Evolutionary conservation across 2,329 filamentous ascomycete genomes (phyloP), one percentile per base, ranked within the genome.

Genomic region (Talaromyces marneffei): DNA sequence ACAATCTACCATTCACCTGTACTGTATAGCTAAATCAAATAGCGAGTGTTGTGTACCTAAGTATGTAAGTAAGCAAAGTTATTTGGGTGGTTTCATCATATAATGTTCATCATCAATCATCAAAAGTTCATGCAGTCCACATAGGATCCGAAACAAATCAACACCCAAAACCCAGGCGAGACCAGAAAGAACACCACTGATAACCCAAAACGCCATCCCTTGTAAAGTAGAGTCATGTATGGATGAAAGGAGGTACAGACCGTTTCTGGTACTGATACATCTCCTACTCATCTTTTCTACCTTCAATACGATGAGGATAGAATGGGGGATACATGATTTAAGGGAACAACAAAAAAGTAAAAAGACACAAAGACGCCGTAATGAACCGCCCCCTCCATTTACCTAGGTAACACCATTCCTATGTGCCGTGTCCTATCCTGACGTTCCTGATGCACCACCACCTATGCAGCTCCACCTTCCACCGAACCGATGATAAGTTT

Each of bases 21-120:
- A 52, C 29, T 52, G 48, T 52, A 52, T 52, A 52, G 29, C 48
- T 52, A 33, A 52, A 35, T 35, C 48, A 52, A 52, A 33, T 33
- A 52, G 48, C 29, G 35, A 52, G n/a, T 29, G 23, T 33, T 33
- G 48, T 52, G 29, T 52, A 35, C 48, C 48, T 52, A 52, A 52
- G 29, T 48, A 48, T 48, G 12, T 33, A 52, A 52, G 48, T 52
- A 52, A 52, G 48, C 18, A 35, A 35, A 35, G 46, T 33, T 52
- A 52, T 52, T 31, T 10, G n/a, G 46, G 16, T 33, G 46, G 27
- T 52, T 33, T 52, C 48, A 33, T 52, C 48, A 52, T 35, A 52
- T 52, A 52, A 14, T 33, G 27, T 33, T 52, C 48, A 33, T 52
- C 48, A 33, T 52, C 48, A 52, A 23, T 52, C 48, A 52, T 52